phyloP scores from a whole-genome alignment of 805 yeast genomes.

The Danielia reshetovae region DNA sequence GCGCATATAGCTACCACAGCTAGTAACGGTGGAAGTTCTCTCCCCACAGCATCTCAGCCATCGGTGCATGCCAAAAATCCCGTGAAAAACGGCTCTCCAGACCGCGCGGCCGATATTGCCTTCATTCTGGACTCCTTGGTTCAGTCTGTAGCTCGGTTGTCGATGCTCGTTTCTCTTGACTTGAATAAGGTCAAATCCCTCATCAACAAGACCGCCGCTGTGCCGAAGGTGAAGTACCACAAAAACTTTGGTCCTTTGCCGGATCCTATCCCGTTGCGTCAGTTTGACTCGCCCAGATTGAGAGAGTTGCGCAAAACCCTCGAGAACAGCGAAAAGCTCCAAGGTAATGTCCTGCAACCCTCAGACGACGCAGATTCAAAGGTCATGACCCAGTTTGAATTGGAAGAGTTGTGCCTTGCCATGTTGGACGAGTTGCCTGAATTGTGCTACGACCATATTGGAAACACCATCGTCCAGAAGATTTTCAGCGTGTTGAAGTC shows the following conservation, averaged over 20 bases:
- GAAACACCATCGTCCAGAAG: constrained; percentile 94
- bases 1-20: too few relatives aligned
- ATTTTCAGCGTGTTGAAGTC: constrained; percentile 66
- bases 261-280: constrained; percentile 61
- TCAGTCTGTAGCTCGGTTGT: constrained; percentile 5
- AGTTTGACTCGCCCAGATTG: constrained; percentile 82
- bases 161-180: constrained; percentile 20
- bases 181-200: constrained; percentile 41
- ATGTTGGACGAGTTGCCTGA: constrained; percentile 90
- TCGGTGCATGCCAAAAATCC: background rate
- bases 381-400: constrained; percentile 58
- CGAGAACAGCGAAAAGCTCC: constrained; percentile 29
- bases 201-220: constrained; percentile 31
- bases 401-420: constrained; percentile 77
- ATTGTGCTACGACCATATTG: constrained; percentile 86
- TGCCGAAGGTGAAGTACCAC: constrained; percentile 45
- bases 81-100: background rate
- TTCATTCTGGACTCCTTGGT: constrained; percentile 3
- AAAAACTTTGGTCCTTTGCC: constrained; percentile 72
- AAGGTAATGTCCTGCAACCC: background rate
- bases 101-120: background rate
- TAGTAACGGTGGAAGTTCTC: background rate
- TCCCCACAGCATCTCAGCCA: too few relatives aligned
- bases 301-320: constrained; percentile 75
- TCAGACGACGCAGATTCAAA: constrained; percentile 8